Evolutionary conservation across 345 rosid genomes (phyloP), one percentile per base, ranked within the genome.

Genomic region (Pistacia vera): DNA sequence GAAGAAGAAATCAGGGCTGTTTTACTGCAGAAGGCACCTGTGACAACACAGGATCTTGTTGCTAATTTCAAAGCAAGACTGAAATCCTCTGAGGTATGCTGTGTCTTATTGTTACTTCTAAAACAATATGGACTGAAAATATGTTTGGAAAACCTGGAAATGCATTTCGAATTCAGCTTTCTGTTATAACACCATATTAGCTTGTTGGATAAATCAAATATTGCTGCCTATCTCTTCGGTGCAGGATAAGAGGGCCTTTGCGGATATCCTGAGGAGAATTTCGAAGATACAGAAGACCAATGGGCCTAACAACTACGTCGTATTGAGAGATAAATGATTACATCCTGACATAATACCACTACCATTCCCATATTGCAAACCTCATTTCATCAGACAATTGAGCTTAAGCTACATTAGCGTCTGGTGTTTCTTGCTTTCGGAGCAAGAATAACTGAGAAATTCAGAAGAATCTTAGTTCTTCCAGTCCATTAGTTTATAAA

Each of bases 1-100:
- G 98, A 93, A 85, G 97, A 92, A 13, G 98, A 93, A 85, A 91
- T 96, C 65, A 89, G 93, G 62, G 91, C 94, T 65, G 93, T 93
- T 76, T 79, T 95, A 79, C 61, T 90, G 91, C 92, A 92, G 76
- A 90, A 84, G 79, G 86, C 89, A 25, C 96, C 91, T 28, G 87
- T 95, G 11, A 93, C 99, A 33, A 95, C 99, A 41, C 92, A 90
- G 78, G 97, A 90, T 63, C 94, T 96, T 80, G 98, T 96, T 67
- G 92, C 91, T 77, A 85, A 89, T 73, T 96, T 96, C 55, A 93
- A 82, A 81, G 86, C 93, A 25, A 87, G 97, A 70, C 90, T 93
- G 30, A 93, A 86, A 77, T 71, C 81, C 66, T 64, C 82, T 0
- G 97, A 96, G 97, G 97, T 93, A 84, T 54, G 70, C 33, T 68